Evolutionary conservation across 2,329 filamentous ascomycete species (phyloP), one percentile per base, ranked within the genome.

Genomic region (Penicillium vulpinum): DNA sequence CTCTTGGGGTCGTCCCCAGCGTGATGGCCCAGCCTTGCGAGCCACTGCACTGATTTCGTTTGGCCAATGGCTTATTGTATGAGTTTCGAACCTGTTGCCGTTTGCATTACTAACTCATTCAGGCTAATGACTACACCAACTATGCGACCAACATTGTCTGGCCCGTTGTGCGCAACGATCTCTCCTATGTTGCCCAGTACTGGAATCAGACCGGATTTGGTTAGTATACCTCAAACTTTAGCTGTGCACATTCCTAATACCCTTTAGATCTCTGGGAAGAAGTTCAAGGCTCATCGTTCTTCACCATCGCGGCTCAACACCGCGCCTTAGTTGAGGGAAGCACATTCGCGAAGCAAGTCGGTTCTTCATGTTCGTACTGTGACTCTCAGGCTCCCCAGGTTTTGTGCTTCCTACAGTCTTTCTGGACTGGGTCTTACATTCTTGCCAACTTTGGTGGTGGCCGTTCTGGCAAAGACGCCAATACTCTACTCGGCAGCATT

Each of bases 1-100:
- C 28, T 70, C 76, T 6, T 93, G 90, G 90, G 90, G 89, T 28
- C 85, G 90, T 21, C 90, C 90, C 13, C 90, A 94, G 73, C 82
- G 88, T 40, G 90, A 94, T 73, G 90, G 90, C 0, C 90, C 91
- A 24, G 85, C 90, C 22, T 81, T 94, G 38, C 83, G 91, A 49
- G 90, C 89, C 1, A 90, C 85, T 44, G 85, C 90, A 2, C 74
- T 94, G 67, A 87, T 89, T 52, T 80, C 80, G 0, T 94, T 92
- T 69, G 83, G 87, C 7, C 86, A 87, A 67, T 91, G 88, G 84
- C 77, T 93, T 28, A 76, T 91, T 48, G 69, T 70, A 62, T 24
- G 65, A 52, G 40, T 10, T 35, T 3, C 2, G 5, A 16, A n/a
- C 2, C 1, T 21, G 13, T 13, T 18, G 2, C 7, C 11, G 48